Conservation (phyloP, 2,329 filamentous ascomycete species). For the Nigrospora sphaerica region DNA sequence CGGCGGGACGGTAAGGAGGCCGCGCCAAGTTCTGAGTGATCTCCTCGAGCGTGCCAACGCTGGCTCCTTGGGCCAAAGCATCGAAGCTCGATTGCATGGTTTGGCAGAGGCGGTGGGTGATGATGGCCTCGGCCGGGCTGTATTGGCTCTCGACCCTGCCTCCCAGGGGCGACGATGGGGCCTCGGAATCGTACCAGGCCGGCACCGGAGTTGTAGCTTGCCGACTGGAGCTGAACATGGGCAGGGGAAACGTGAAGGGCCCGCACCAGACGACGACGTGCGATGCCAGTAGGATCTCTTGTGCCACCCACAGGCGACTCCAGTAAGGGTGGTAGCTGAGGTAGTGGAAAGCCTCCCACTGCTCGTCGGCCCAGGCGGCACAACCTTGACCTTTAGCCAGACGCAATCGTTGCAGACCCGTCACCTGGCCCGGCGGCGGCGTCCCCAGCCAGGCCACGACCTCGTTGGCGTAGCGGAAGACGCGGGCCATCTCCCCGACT, state of each 20-base stretch:
- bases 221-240: slow-evolving; percentile 1
- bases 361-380: slow-evolving; percentile 1
- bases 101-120: background rate
- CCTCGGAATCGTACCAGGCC: too few species aligned
- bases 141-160: too few species aligned
- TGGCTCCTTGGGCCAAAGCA: slow-evolving; percentile 3
- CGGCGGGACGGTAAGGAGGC: slow-evolving; percentile 1
- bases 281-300: slow-evolving; percentile 9
- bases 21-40: slow-evolving; percentile 1
- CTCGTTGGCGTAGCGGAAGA: slow-evolving; percentile 6
- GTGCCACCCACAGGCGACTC: slow-evolving; percentile 10
- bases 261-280: slow-evolving; percentile 8
- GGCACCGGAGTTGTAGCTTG: too few species aligned
- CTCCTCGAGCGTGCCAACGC: slow-evolving; percentile 6
- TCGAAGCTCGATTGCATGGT: background rate
- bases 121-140: too few species aligned
- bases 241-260: slow-evolving; percentile 6
- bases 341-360: slow-evolving; percentile 7
- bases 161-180: too few species aligned
- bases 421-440: background rate
- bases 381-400: background rate
- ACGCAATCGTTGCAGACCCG: slow-evolving; percentile 3
- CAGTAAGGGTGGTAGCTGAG: slow-evolving; percentile 10
- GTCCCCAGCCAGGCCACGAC: slow-evolving; percentile 9
- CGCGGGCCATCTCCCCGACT: slow-evolving; percentile 6